Base-by-base conservation (phyloP, 2,329 filamentous ascomycete genomes). In the Hortaea werneckii region DNA sequence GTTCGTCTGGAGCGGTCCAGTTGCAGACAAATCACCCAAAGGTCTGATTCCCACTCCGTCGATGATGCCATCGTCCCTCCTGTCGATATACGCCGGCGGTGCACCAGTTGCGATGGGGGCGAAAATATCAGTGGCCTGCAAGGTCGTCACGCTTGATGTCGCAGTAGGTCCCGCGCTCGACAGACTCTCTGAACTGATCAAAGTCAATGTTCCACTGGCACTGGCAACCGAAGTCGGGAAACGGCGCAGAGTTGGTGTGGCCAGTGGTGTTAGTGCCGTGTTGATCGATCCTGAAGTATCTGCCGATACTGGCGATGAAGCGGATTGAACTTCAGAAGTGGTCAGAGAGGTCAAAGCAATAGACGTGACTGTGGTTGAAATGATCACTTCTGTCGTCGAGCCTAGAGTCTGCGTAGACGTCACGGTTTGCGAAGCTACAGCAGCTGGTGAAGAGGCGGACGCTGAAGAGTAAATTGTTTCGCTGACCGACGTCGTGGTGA, bases 1-100 rank as follows among this genome's bases (percentile, higher is more conserved):
- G 70, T 89, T 90, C 26, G 85, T 90, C 42, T 78, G 71, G 40
- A 86, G 67, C n/a, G 32, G 32, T 9, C 32, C 32, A 4, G 32
- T 35, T 9, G 32, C 32, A 35, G 9, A 9, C 3, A 82, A 64
- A 11, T 59, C 58, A 6, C 54, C 47, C 40, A 68, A 64, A 32
- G 59, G 54, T 43, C 67, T 64, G 30, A 69, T 66, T 5, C 66
- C 66, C 13, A 54, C 59, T 6, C 58, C 56, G 7, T 65, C 56
- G 0, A 69, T 65, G 7, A 70, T 69, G 47, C 73, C 69, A 38
- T 67, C 61, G 5, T 53, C 46, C 8, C 61, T 56, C 20, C 63
- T 61, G 0, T 63, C 57, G 9, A 73, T 61, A 41, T 71, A 67
- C 0, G 64, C 54, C 2, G 68, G 63, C 27, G 70, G 68, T 5